Evolutionary conservation across 2,329 filamentous ascomycete species (phyloP).

Genomic region (Scopulariopsis brevicaulis): DNA sequence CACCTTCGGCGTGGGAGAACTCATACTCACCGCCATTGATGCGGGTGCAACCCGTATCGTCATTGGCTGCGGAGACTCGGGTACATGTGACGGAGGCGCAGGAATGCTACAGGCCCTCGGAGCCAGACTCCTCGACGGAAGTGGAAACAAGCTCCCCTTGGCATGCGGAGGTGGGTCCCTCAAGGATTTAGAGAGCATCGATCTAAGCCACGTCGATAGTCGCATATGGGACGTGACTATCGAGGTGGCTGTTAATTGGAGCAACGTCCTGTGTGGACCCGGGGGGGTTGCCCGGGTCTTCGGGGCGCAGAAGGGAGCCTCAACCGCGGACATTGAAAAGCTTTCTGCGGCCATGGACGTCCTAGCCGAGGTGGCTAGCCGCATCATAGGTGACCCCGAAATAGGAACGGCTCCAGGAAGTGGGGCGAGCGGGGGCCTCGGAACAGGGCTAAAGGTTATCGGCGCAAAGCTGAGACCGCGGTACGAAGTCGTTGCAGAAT

Average conservation of each 20-base stretch:
- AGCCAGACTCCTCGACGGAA: constrained; percentile 25
- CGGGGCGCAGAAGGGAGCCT: constrained; percentile 39
- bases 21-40: constrained; percentile 32
- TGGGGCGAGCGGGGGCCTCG: constrained; percentile 39
- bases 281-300: constrained; percentile 36
- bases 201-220: constrained; percentile 25
- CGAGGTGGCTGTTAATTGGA: constrained; percentile 38
- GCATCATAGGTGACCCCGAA: constrained; percentile 18
- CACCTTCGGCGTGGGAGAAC: constrained; percentile 37
- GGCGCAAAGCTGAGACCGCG: constrained; percentile 32
- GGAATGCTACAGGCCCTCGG: constrained; percentile 43
- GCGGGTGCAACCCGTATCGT: constrained; percentile 31
- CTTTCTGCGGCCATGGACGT: constrained; percentile 29
- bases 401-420: constrained; percentile 28
- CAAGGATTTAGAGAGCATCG: constrained; percentile 21
- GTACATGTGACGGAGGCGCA: constrained; percentile 39
- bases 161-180: constrained; percentile 29
- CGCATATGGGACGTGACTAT: constrained; percentile 24
- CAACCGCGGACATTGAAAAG: constrained; percentile 24
- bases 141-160: constrained; percentile 22
- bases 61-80: constrained; percentile 41
- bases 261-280: constrained; percentile 36
- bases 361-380: constrained; percentile 22
- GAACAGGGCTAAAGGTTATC: constrained; percentile 35
- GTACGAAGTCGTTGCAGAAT: constrained; percentile 37